Evolutionary conservation across 192 early-diverging fungal genomes (phyloP).

Genomic region (Umbelopsis sp.): DNA sequence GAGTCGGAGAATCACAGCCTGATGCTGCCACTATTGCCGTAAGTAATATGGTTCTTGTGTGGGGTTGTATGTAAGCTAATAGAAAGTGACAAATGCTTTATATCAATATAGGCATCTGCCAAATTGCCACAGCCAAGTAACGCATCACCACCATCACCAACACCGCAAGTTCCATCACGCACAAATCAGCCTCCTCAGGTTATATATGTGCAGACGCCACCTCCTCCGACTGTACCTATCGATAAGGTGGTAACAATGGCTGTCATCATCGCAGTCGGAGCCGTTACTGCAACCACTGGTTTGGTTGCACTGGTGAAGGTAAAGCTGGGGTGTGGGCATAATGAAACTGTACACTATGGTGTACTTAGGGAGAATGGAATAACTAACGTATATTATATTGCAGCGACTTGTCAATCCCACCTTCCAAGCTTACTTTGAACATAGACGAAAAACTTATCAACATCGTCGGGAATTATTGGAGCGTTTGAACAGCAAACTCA

Average conservation of each 20-base stretch:
- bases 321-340: background rate
- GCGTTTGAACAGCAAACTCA: background rate
- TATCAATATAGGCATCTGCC: background rate
- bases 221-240: conserved; percentile 21
- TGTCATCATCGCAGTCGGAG: conserved; percentile 24
- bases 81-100: background rate
- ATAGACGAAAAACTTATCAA: background rate
- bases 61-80: too few species aligned
- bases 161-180: conserved; percentile 21
- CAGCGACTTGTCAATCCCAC: conserved; percentile 6
- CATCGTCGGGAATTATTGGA: conserved; percentile 1
- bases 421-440: conserved; percentile 8
- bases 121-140: background rate
- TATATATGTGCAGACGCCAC: conserved; percentile 27
- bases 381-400: background rate
- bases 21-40: background rate
- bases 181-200: conserved; percentile 21
- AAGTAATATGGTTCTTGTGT: background rate
- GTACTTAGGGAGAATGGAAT: background rate
- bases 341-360: background rate
- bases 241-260: conserved; percentile 29
- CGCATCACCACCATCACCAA: background rate
- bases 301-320: conserved; percentile 38
- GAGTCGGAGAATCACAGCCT: conserved; percentile 21
- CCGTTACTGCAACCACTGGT: conserved; percentile 28